Evolutionary conservation across 2,329 filamentous ascomycete genomes (phyloP), one percentile per base, ranked within the genome.

Genomic region (Clarireedia monteithiana): DNA sequence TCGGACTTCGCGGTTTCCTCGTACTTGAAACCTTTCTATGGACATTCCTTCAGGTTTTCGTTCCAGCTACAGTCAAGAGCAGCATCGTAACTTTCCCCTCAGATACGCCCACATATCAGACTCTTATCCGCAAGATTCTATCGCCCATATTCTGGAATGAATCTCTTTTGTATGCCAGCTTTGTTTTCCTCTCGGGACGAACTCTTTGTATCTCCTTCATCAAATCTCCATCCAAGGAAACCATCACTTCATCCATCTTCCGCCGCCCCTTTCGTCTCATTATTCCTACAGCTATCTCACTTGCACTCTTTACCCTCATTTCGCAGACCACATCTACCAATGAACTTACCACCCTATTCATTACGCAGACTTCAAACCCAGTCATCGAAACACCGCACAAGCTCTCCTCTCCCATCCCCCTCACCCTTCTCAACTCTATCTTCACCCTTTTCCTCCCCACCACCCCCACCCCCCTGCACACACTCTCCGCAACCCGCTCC

Each of bases 381-480:
- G 69, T 69, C 1, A 68, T 75, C 9, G 48, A 58, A n/a, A 60
- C 63, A 4, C 71, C 70, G 2, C 64, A 67, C 45, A 60, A 62
- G 23, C 61, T 74, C 2, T 17, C 12, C 23, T 49, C 30, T 4
- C 67, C 71, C 26, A 72, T 68, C 57, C 71, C 71, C 23, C 63
- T 76, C 9, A 64, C 71, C 14, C 75, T 71, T 48, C 72, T 75
- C 66, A 77, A 77, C 63, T 72, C 72, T 0, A 62, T 77, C 6
- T 76, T 76, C 63, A 69, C 76, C 40, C 60, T 76, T 30, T 76
- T 77, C 61, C 77, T 75, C 73, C 60, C 72, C 20, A 72, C 69
- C 7, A 50, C 53, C 6, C 34, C 50, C 24, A 70, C 70, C 15
- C 57, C 65, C 27, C 75, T 71, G 56, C 63, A 61, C 53, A 62